A percentile compares a stretch with the other conserved stretches of the same genome.
phyloP scores from a whole-genome alignment of 495 filamentous ascomycete genomes.

The Aspergillus sclerotiicarbonarius region DNA sequence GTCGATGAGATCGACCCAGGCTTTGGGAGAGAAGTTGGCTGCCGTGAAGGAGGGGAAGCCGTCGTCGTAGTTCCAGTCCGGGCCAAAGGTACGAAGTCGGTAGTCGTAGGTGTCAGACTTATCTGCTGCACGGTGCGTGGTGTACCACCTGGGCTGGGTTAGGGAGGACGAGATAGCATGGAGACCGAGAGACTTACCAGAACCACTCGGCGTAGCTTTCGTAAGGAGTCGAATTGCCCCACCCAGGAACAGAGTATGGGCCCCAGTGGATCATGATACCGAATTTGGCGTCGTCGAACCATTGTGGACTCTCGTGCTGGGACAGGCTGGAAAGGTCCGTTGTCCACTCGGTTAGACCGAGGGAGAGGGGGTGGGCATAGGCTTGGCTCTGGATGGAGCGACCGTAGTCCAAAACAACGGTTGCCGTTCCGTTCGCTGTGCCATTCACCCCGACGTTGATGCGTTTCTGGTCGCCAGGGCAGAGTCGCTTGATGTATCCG shows the following conservation, averaged over 20 bases:
- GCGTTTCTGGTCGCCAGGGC: conserved; percentile 51
- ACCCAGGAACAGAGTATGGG: conserved; percentile 52
- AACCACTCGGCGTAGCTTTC: conserved; percentile 57
- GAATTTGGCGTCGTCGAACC: conserved; percentile 54
- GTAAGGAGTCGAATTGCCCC: conserved; percentile 49
- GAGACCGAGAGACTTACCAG: not conserved
- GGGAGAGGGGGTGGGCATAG: not conserved
- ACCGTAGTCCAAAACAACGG: conserved; percentile 36
- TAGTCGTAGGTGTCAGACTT: conserved; percentile 45
- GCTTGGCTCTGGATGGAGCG: not conserved
- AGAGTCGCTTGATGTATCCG: conserved; percentile 49
- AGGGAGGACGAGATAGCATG: not conserved
- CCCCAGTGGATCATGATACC: conserved; percentile 61
- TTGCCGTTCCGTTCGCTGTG: conserved; percentile 20
- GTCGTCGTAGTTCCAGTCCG: conserved; percentile 53
- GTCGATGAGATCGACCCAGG: conserved; percentile 57
- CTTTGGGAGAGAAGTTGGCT: conserved; percentile 44
- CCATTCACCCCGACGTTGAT: conserved; percentile 47
- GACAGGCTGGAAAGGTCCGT: conserved; percentile 23
- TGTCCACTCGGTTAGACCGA: not conserved
- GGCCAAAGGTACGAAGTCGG: conserved; percentile 48
- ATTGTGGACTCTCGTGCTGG: conserved; percentile 26
- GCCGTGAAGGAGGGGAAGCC: conserved; percentile 55
- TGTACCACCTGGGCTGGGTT: conserved; percentile 39
- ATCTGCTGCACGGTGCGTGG: conserved; percentile 29